Conservation (phyloP, 169 alveolate species). For the Amoebophrya sp. region DNA sequence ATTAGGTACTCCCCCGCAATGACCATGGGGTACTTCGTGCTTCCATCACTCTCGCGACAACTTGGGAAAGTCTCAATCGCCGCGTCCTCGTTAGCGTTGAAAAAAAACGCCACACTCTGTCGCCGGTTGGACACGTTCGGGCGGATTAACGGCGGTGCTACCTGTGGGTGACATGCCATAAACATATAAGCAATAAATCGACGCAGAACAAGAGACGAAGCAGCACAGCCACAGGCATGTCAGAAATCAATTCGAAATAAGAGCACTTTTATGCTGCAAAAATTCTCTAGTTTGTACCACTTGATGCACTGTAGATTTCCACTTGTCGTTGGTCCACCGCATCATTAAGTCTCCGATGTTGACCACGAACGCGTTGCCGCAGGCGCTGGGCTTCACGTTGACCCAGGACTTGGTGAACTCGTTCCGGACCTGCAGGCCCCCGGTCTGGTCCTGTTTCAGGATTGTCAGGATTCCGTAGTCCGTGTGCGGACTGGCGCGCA, state of each 20-base stretch:
- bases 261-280: not conserved
- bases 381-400: not conserved
- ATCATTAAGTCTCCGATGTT: not conserved
- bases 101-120: not conserved
- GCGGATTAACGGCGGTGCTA: too few relatives aligned
- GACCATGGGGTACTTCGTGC: not conserved
- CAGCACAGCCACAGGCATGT: too few relatives aligned
- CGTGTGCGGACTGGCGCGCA: not conserved
- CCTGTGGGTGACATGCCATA: too few relatives aligned
- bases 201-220: too few relatives aligned
- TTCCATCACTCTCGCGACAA: not conserved
- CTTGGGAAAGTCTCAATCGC: not conserved
- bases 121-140: too few relatives aligned
- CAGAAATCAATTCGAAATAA: too few relatives aligned
- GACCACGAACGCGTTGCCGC: not conserved
- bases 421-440: not conserved
- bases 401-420: too few relatives aligned
- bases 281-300: not conserved
- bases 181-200: too few relatives aligned
- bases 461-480: not conserved
- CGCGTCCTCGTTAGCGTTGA: not conserved
- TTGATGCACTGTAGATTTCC: not conserved
- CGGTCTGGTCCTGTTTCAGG: not conserved
- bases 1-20: not conserved
- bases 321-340: not conserved